Evolutionary conservation across 2,329 filamentous ascomycete species (phyloP).

Genomic region (Trichoderma brevicompactum): DNA sequence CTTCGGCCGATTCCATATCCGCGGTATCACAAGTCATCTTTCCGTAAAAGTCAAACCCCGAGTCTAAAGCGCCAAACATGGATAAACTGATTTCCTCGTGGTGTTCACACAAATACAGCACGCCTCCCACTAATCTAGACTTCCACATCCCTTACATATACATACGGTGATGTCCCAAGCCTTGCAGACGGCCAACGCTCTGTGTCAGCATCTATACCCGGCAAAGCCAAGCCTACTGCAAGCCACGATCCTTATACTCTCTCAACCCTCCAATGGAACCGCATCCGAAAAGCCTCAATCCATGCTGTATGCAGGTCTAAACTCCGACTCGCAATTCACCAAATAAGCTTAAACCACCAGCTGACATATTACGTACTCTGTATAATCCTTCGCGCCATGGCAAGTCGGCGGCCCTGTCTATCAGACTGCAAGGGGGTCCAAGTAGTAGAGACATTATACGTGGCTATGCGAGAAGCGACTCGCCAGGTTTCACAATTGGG

Average conservation of each 20-base stretch:
- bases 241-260: not conserved
- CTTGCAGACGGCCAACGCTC: not conserved
- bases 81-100: not conserved
- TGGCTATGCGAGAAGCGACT: not conserved
- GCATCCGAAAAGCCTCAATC: not conserved
- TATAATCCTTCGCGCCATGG: not conserved
- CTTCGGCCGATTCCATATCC: not conserved
- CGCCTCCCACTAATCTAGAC: not conserved
- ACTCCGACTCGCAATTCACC: not conserved
- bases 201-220: not conserved
- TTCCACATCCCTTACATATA: not conserved
- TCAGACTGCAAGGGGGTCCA: not conserved
- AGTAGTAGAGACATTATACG: not conserved
- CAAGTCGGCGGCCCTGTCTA: not conserved
- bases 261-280: not conserved
- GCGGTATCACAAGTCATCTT: not conserved
- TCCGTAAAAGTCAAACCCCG: not conserved
- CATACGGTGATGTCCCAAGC: not conserved
- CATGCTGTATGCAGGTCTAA: not conserved
- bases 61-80: not conserved
- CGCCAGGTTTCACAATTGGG: constrained; percentile 12
- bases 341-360: constrained; percentile 12
- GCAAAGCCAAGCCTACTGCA: not conserved
- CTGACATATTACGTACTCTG: constrained; percentile 16
- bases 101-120: not conserved